phyloP scores from a whole-genome alignment of 371 early-diverging fungal genomes.

The Mycotypha africana region DNA sequence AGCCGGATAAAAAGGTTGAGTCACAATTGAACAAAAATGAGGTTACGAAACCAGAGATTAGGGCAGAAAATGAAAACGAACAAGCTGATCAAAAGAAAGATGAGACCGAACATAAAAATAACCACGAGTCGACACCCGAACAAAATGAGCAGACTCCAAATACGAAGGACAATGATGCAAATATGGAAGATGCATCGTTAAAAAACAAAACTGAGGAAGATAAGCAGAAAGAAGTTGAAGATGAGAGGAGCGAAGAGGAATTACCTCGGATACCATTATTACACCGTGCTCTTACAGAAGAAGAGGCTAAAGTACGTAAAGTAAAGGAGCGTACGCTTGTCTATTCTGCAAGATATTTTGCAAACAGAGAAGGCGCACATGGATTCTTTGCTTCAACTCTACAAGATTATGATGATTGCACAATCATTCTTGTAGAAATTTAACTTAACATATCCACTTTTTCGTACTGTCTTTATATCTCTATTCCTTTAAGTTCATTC shows the following conservation, averaged over 20 bases:
- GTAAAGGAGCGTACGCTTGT: conserved; percentile 36
- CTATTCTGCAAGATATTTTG: conserved; percentile 39
- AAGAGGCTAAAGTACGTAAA: conserved; percentile 25
- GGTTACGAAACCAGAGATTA: neutral
- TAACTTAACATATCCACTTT: no score
- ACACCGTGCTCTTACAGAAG: conserved; percentile 26
- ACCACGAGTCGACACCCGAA: no score
- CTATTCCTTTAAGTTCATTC: no score
- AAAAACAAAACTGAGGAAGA: conserved; percentile 4
- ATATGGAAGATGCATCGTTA: neutral
- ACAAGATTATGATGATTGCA: conserved; percentile 53
- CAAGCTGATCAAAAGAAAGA: conserved; percentile 2
- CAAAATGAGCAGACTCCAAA: no score
- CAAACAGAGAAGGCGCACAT: conserved; percentile 42
- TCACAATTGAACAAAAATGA: neutral
- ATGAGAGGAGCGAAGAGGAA: no score
- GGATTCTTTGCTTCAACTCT: conserved; percentile 44
- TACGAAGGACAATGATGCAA: neutral
- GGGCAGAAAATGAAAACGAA: neutral
- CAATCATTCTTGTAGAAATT: conserved; percentile 44
- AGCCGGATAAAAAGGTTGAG: neutral
- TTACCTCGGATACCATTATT: conserved; percentile 19
- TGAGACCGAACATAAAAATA: no score
- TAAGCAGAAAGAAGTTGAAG: neutral
- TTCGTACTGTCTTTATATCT: no score